Base-by-base conservation (phyloP, 768 basidiomycete genomes). In the Leccinum rimulosum region DNA sequence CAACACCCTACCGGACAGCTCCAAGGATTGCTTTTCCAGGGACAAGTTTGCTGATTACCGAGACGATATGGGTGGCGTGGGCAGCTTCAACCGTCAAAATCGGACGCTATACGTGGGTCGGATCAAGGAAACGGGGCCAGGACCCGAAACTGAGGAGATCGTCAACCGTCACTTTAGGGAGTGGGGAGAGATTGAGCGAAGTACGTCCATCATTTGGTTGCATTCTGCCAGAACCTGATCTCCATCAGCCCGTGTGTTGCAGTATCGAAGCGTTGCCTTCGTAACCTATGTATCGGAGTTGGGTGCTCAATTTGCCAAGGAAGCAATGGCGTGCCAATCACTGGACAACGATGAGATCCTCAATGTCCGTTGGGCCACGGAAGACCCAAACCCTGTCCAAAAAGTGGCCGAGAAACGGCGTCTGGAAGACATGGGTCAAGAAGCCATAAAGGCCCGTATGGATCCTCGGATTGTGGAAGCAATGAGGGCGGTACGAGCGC, bases 31-130 rank as follows among this genome's bases (percentile, higher is more conserved):
- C 71, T 99, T 99, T 70, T 94, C 93, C 0, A 80, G 97, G 50
- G 95, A 97, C 78, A 98, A 98, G 76, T 97, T 98, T 73, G 78
- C 95, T 0, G 95, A 97, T 74, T 99, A 99, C 74, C 80, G 96
- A 60, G 97, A 99, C 71, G 97, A 99, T 72, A 98, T 99, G 97
- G 97, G 97, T 66, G 97, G 97, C 75, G 96, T 98, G 31, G 97
- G 97, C 12, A 94, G 91, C 60, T 98, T 98, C 77, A 91, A 89
- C 67, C 77, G 95, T 40, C 89, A 93, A 73, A 99, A 99, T 72
- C 78, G 96, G 59, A 98, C 97, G 40, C 71, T 99, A 15, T 99
- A 99, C 71, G 84, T 99, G 49, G 96, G 96, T 3, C 82, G 93
- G 56, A 95, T 99, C 64, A 91, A 91, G 71, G 95, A 97, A 78